Evolutionary conservation across 1,139 yeast species (phyloP).

Genomic region (Lodderomyces beijingensis): DNA sequence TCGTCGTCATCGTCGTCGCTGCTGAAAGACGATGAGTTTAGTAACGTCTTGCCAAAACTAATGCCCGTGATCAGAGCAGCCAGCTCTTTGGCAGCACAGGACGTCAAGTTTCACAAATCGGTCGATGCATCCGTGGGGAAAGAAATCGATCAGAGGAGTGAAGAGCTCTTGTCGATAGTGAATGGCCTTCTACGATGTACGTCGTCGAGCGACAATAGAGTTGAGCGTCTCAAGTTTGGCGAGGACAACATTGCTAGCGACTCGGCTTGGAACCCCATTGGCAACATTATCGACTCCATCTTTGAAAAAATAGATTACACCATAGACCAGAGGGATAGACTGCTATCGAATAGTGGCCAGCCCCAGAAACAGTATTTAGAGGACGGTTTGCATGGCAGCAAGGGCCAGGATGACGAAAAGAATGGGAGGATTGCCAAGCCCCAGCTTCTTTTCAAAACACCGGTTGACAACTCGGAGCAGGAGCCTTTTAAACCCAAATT

Average conservation of each 20-base stretch:
- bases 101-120: slow-evolving; percentile 68
- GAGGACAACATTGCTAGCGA: slow-evolving; percentile 31
- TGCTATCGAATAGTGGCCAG: slow-evolving; percentile 1
- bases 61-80: slow-evolving; percentile 65
- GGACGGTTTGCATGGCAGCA: slow-evolving; percentile 11
- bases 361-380: slow-evolving; percentile 11
- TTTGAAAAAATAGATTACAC: slow-evolving; percentile 71
- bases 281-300: slow-evolving; percentile 61
- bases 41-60: slow-evolving; percentile 36
- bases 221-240: slow-evolving; percentile 26
- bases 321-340: slow-evolving; percentile 35
- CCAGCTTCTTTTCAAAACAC: slow-evolving; percentile 53
- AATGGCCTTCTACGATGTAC: slow-evolving; percentile 43
- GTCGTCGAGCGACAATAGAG: slow-evolving; percentile 21
- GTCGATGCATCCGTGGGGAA: slow-evolving; percentile 51
- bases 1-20: not conserved
- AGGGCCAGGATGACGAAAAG: slow-evolving; percentile 13
- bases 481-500: slow-evolving; percentile 77
- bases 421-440: slow-evolving; percentile 59
- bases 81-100: slow-evolving; percentile 71
- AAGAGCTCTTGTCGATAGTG: slow-evolving; percentile 46
- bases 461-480: slow-evolving; percentile 64
- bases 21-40: slow-evolving; percentile 14
- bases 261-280: slow-evolving; percentile 57
- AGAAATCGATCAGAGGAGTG: slow-evolving; percentile 40